Evolutionary conservation across 768 basidiomycete genomes (phyloP).

Genomic region (Coprinellus micaceus): DNA sequence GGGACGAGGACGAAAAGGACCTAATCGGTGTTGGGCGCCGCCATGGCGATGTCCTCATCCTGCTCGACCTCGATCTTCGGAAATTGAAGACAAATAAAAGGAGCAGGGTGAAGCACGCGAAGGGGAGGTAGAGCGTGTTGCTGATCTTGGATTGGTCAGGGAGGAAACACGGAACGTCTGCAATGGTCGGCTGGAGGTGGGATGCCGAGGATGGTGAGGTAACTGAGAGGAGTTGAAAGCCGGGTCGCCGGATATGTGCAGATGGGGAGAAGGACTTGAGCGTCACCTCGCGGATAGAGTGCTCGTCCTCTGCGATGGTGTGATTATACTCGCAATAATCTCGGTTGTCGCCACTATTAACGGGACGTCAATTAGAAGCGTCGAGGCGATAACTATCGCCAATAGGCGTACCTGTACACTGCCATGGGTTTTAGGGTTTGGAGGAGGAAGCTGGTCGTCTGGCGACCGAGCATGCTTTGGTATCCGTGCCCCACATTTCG

Average conservation of each 20-base stretch:
- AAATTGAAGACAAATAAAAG: conserved; percentile 42
- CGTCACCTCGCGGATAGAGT: conserved; percentile 68
- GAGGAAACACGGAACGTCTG: conserved; percentile 72
- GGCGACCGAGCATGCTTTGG: conserved; percentile 77
- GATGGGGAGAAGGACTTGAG: conserved; percentile 84
- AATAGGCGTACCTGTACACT: conserved; percentile 74
- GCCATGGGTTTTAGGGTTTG: conserved; percentile 58
- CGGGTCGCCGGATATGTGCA: conserved; percentile 67
- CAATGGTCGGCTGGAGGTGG: conserved; percentile 40
- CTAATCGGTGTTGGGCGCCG: conserved; percentile 12
- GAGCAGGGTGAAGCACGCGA: conserved; percentile 51
- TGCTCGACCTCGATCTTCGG: conserved; percentile 19
- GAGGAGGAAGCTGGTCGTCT: conserved; percentile 72
- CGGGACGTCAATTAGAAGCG: too few relatives aligned
- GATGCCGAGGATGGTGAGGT: conserved; percentile 35
- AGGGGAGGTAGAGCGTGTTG: conserved; percentile 59
- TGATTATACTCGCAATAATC: conserved; percentile 76
- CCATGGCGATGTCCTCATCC: conserved; percentile 7
- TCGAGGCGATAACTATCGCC: too few relatives aligned
- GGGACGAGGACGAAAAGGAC: conserved; percentile 13
- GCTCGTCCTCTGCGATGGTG: conserved; percentile 22
- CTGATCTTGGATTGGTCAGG: conserved; percentile 68
- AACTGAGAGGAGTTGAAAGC: conserved; percentile 80
- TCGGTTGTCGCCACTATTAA: conserved; percentile 79
- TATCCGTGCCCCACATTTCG: conserved; percentile 79